These are phyloP conservation scores for Pseudevernia furfuracea DNA, from an alignment of 495 filamentous ascomycete genomes.

Conservation along the genomic window DNA sequence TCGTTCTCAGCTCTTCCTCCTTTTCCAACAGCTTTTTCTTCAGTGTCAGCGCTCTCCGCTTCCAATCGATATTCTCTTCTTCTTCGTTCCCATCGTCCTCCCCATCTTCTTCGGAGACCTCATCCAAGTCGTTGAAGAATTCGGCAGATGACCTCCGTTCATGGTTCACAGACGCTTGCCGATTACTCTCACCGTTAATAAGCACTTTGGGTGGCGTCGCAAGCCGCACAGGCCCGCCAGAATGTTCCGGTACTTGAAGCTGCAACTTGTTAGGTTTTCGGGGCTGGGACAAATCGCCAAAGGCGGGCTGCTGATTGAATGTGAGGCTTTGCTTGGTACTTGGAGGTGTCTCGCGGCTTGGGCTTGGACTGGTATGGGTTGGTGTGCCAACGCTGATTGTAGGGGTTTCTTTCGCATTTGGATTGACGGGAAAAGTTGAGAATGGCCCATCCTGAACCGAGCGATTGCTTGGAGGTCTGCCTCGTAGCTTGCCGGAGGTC, in stretches of 20 bases:
- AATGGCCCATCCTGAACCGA: slow-evolving; percentile 70
- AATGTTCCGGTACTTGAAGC: slow-evolving; percentile 71
- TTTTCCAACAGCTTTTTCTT: slow-evolving; percentile 45
- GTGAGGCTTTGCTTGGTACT: slow-evolving; percentile 19
- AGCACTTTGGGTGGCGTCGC: slow-evolving; percentile 67
- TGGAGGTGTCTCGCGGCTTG: slow-evolving; percentile 25
- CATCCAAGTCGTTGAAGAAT: slow-evolving; percentile 25
- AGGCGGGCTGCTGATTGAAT: slow-evolving; percentile 26
- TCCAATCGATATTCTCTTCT: slow-evolving; percentile 25
- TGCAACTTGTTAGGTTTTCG: slow-evolving; percentile 54
- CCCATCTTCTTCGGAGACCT: slow-evolving; percentile 26
- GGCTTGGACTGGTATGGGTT: slow-evolving; percentile 25
- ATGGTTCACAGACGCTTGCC: slow-evolving; percentile 24
- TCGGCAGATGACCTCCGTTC: slow-evolving; percentile 30
- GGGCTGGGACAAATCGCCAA: slow-evolving; percentile 30
- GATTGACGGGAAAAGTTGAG: slow-evolving; percentile 76
- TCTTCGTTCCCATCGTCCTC: slow-evolving; percentile 33
- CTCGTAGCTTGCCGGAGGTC: slow-evolving; percentile 66
- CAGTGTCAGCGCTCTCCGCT: slow-evolving; percentile 34
- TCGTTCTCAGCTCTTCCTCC: slow-evolving; percentile 41
- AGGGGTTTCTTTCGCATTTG: slow-evolving; percentile 35
- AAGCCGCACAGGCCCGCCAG: slow-evolving; percentile 65
- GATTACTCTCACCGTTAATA: slow-evolving; percentile 55
- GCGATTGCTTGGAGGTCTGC: slow-evolving; percentile 76
- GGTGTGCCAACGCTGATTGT: slow-evolving; percentile 29